Percentiles rank a stretch among this genome's conserved stretches.
Conservation (phyloP, 257 asterid species). For the Cinchona pubescens region DNA sequence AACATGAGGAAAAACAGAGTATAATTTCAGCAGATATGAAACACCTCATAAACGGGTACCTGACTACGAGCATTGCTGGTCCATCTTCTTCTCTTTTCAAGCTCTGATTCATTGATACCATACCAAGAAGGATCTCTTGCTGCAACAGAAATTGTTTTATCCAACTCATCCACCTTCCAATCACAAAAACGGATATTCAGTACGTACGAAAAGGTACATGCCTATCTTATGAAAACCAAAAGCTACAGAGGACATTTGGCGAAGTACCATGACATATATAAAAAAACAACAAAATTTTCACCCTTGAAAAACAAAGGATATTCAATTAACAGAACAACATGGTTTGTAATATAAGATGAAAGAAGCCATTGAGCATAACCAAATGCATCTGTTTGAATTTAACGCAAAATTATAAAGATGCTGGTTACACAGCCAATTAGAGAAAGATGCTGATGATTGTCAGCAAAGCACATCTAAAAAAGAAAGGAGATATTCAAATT, state of each 20-base stretch:
- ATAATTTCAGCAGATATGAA: background rate
- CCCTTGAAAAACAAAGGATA: background rate
- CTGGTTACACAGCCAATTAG: background rate
- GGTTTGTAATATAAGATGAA: background rate
- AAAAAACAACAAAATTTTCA: background rate
- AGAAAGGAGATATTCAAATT: background rate
- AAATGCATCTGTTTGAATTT: background rate
- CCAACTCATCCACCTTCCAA: conserved; percentile 96
- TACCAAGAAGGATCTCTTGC: conserved; percentile 77
- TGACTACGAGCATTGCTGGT: conserved; percentile 83
- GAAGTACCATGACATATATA: conserved; percentile 5
- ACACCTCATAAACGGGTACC: conserved; percentile 37
- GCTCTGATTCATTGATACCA: conserved; percentile 75
- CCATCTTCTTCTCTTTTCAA: conserved; percentile 88
- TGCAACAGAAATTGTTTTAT: conserved; percentile 83
- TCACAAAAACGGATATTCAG: conserved; percentile 52
- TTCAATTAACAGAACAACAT: background rate
- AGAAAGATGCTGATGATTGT: background rate
- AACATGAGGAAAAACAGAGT: background rate
- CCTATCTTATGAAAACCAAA: conserved; percentile 7
- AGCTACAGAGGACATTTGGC: background rate
- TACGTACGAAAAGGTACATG: conserved; percentile 19
- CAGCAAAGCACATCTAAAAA: background rate
- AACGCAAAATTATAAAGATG: background rate
- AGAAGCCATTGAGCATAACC: background rate